phyloP scores from a whole-genome alignment of 495 filamentous ascomycete species.

The Penicillium dipodomyicola region DNA sequence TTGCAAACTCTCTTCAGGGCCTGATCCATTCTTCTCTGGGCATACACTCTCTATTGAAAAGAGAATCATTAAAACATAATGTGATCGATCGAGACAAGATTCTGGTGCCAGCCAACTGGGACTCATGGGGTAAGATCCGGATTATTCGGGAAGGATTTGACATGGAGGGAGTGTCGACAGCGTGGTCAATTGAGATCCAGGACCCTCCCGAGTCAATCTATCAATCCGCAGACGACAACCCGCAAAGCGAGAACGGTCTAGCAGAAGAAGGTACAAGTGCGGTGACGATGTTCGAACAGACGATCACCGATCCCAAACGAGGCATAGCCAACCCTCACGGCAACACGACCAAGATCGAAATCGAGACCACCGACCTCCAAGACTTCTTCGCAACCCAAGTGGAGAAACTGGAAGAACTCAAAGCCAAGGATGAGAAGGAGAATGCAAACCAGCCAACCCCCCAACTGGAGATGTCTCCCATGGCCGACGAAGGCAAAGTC shows the following conservation, averaged over 20 bases:
- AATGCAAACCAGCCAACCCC: slow-evolving; percentile 38
- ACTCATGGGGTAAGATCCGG: slow-evolving; percentile 96
- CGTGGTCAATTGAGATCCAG: slow-evolving; percentile 80
- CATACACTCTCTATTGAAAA: slow-evolving; percentile 83
- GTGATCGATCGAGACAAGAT: slow-evolving; percentile 96
- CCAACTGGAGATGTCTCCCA: slow-evolving; percentile 46
- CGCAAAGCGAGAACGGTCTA: slow-evolving; percentile 19
- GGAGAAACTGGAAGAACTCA: slow-evolving; percentile 66
- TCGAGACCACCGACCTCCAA: slow-evolving; percentile 75
- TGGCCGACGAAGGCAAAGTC: slow-evolving; percentile 58
- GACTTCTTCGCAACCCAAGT: slow-evolving; percentile 72
- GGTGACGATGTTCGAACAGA: slow-evolving; percentile 73
- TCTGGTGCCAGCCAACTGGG: slow-evolving; percentile 92
- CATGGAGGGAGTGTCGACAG: slow-evolving; percentile 78
- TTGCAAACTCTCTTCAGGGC: slow-evolving; percentile 72
- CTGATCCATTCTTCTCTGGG: slow-evolving; percentile 85
- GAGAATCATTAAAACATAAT: slow-evolving; percentile 84
- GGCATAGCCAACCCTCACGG: slow-evolving; percentile 51
- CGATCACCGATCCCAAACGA: slow-evolving; percentile 68
- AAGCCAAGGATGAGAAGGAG: slow-evolving; percentile 61
- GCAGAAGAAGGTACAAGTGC: slow-evolving; percentile 53
- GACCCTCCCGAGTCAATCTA: slow-evolving; percentile 44
- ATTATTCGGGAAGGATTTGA: slow-evolving; percentile 93
- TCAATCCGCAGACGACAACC: slow-evolving; percentile 18
- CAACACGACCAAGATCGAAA: slow-evolving; percentile 54